A percentile compares a stretch with the other conserved stretches of the same genome.
Evolutionary conservation across 305 asterid genomes (phyloP).

Genomic region (Fraxinus latifolia): DNA sequence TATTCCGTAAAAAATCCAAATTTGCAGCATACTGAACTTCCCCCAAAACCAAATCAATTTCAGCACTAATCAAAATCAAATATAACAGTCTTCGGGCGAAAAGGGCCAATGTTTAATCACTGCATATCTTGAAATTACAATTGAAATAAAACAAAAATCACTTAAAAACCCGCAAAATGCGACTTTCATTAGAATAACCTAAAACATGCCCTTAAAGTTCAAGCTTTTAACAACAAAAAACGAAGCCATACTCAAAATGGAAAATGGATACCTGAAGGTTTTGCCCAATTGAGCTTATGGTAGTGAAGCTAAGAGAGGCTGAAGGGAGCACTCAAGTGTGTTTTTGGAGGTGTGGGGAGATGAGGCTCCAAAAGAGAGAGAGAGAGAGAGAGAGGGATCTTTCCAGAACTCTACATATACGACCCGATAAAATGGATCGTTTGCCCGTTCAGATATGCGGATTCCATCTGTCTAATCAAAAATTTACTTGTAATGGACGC

Average conservation of each 20-base stretch:
- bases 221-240: not conserved
- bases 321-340: not conserved
- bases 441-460: not conserved
- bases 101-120: not conserved
- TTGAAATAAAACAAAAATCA: not conserved
- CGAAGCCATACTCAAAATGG: not conserved
- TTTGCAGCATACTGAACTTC: not conserved
- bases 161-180: not conserved
- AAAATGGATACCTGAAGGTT: not conserved
- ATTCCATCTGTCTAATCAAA: not conserved
- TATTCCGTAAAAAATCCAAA: not conserved
- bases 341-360: conserved; percentile 9
- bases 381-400: not conserved
- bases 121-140: not conserved
- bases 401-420: conserved; percentile 23
- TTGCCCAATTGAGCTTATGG: not conserved
- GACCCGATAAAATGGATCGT: not conserved
- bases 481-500: not conserved
- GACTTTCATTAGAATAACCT: not conserved
- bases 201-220: not conserved
- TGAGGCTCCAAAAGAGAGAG: conserved; percentile 23
- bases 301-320: not conserved
- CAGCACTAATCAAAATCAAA: not conserved
- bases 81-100: not conserved
- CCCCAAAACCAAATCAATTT: not conserved